Evolutionary conservation across 345 rosid species (phyloP).

Genomic region (Cochlearia excelsa): DNA sequence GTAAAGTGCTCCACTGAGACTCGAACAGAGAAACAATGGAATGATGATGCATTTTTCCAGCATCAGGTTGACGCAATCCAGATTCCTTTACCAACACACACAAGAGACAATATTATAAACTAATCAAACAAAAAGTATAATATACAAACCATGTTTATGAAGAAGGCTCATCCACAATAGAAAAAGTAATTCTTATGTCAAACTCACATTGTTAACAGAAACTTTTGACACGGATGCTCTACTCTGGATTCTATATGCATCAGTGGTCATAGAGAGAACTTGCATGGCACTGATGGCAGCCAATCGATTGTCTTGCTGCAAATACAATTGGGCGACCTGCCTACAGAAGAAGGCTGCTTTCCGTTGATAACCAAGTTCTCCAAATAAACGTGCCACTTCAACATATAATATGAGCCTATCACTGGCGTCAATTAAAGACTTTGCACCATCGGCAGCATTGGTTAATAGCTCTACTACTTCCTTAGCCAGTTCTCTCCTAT

Average conservation of each 20-base stretch:
- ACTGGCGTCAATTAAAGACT: slow-evolving; percentile 88
- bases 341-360: slow-evolving; percentile 98
- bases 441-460: slow-evolving; percentile 95
- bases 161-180: slow-evolving; percentile 18
- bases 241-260: slow-evolving; percentile 89
- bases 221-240: slow-evolving; percentile 65
- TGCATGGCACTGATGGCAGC: slow-evolving; percentile 98
- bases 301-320: slow-evolving; percentile 86
- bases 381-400: slow-evolving; percentile 92
- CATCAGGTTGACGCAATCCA: slow-evolving; percentile 58
- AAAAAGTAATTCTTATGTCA: slow-evolving; percentile 12
- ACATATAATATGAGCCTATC: slow-evolving; percentile 85
- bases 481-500: slow-evolving; percentile 80
- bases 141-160: slow-evolving; percentile 10
- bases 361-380: slow-evolving; percentile 83
- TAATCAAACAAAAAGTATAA: slow-evolving; percentile 4
- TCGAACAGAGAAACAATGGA: slow-evolving; percentile 83
- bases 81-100: slow-evolving; percentile 45
- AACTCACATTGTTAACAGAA: slow-evolving; percentile 47
- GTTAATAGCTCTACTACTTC: slow-evolving; percentile 90
- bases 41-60: slow-evolving; percentile 75
- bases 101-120: slow-evolving; percentile 15
- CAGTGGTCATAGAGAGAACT: slow-evolving; percentile 88
- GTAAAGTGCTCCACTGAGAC: slow-evolving; percentile 98
- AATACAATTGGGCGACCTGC: slow-evolving; percentile 93